Evolutionary conservation across 345 rosid species (phyloP).

Genomic region (Linum trigynum): DNA sequence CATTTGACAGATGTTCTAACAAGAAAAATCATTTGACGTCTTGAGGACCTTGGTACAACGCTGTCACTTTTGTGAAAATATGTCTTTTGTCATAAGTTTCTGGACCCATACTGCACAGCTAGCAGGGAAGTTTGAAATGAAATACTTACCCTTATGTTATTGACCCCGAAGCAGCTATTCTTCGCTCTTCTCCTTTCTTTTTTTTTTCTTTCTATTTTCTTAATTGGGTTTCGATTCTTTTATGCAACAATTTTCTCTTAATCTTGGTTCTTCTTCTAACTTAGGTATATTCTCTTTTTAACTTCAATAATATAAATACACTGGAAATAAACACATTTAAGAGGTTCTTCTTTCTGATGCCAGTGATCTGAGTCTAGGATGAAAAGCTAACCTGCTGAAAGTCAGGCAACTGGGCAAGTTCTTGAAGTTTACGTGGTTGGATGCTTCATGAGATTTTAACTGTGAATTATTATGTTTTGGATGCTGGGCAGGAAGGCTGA

Average conservation of each 20-base stretch:
- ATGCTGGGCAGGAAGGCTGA: conserved; percentile 43
- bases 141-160: too few species aligned
- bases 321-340: neutral
- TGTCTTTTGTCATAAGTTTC: too few species aligned
- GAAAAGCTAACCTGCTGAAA: neutral
- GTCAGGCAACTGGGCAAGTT: neutral
- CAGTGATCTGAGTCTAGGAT: neutral
- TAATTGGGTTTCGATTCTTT: neutral
- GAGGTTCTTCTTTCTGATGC: neutral
- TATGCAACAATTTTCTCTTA: neutral
- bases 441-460: neutral
- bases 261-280: neutral
- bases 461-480: conserved; percentile 9
- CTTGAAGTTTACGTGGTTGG: neutral
- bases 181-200: too few species aligned
- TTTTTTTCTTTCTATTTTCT: too few species aligned
- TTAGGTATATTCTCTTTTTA: too few species aligned
- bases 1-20: too few species aligned
- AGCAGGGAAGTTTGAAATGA: too few species aligned
- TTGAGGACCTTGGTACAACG: neutral
- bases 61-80: neutral
- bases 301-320: too few species aligned
- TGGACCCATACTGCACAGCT: too few species aligned
- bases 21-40: conserved; percentile 2
- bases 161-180: neutral